Base-by-base conservation (phyloP, 768 basidiomycete genomes). In the Lactarius evosmus region DNA sequence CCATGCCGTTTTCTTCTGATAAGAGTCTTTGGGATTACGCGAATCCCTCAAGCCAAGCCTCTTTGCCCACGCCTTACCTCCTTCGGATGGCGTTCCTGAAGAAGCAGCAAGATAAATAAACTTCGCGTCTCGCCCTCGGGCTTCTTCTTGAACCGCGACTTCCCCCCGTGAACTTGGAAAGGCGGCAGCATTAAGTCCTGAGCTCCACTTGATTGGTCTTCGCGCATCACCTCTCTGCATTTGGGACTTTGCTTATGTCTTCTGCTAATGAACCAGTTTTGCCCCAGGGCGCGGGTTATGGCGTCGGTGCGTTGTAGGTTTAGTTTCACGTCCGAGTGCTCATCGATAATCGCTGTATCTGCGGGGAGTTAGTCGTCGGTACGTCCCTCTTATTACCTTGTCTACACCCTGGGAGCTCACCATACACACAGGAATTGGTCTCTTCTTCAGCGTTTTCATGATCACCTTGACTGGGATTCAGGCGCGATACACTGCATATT, bases 361-460 rank as follows among this genome's bases (percentile, higher is more conserved):
- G 4, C 29, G 32, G 9, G 5, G n/a, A 25, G 41, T 25, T 68
- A 85, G 83, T 85, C 67, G 78, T 85, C 61, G 84, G 84, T 84
- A 69, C 50, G 77, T 61, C 50, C 36, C 17, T 55, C 25, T 2
- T 11, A 34, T 33, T 19, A 5, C 14, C n/a, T 27, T 40, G n/a
- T 14, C 25, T 32, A 33, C 29, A 40, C 16, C 29, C 12, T 14
- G 33, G 58, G 53, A 58, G 27, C 9, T 29, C 7, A 40, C 12
- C n/a, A 56, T 53, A 17, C 25, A 33, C 19, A 19, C 61, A 88
- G 93, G 93, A 41, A 95, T 95, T 67, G 93, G 93, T 25, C 75
- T 95, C 46, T 93, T 94, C 74, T 95, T 94, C 76, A 88, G 88
- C 67, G 87, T 77, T 9, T 86, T 93, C 70, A 93, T 93, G 91